Evolutionary conservation across 1,284 basidiomycete genomes (phyloP).

Genomic region (Fomitopsis palustris): DNA sequence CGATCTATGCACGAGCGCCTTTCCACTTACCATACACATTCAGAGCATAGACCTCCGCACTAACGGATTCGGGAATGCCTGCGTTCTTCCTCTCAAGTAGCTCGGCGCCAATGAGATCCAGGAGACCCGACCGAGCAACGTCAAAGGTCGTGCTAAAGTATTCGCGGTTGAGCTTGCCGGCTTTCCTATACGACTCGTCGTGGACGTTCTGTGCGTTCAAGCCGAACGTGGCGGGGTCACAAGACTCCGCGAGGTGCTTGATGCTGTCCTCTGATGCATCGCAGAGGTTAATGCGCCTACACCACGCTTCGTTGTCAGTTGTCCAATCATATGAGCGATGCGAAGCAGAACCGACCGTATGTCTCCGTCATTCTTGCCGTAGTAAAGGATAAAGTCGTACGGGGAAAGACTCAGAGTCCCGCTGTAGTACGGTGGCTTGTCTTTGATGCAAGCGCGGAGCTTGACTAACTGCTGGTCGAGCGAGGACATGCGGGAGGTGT

Average conservation of each 20-base stretch:
- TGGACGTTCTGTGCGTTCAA: conserved; percentile 15
- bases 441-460: conserved; percentile 3
- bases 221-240: conserved; percentile 21
- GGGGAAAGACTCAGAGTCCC: conserved; percentile 7
- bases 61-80: conserved; percentile 21
- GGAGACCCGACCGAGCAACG: neutral
- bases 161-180: conserved; percentile 21
- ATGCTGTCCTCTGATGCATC: neutral
- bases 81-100: neutral
- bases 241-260: conserved; percentile 1
- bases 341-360: conserved; percentile 2
- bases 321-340: neutral
- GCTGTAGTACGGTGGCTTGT: conserved; percentile 13
- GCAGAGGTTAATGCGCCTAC: neutral
- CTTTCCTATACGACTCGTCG: conserved; percentile 24
- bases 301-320: neutral
- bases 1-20: neutral
- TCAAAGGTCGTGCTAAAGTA: conserved; percentile 18
- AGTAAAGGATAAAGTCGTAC: conserved; percentile 12
- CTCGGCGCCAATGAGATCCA: neutral
- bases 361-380: conserved; percentile 9
- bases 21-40: conserved; percentile 29
- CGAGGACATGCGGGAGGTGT: no score
- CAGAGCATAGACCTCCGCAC: conserved; percentile 30
- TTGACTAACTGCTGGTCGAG: neutral